A percentile compares a stretch with the other conserved stretches of the same genome.
phyloP scores from a whole-genome alignment of 2,329 filamentous ascomycete genomes.

The Exophiala mesophila region DNA sequence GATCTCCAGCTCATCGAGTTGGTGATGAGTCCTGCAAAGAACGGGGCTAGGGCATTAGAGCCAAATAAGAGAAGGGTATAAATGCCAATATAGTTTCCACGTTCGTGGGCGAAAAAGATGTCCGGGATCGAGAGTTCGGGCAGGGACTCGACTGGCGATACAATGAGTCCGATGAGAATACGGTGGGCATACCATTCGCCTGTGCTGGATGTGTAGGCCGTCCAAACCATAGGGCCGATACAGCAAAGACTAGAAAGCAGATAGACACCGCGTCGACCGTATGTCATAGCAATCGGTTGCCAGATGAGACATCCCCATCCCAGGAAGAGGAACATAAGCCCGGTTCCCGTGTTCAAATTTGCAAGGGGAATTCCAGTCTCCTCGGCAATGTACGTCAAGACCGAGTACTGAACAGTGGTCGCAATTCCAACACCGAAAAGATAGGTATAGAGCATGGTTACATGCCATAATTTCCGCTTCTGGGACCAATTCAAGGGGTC shows the following conservation, averaged over 20 bases:
- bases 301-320: conserved; percentile 42
- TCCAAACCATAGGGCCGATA: conserved; percentile 39
- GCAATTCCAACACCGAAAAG: conserved; percentile 30
- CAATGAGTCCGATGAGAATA: conserved; percentile 45
- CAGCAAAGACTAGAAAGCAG: conserved; percentile 29
- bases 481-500: conserved; percentile 37
- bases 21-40: conserved; percentile 43
- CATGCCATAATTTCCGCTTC: conserved; percentile 31
- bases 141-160: conserved; percentile 45
- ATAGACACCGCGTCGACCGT: conserved; percentile 31
- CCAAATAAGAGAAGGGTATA: conserved; percentile 15
- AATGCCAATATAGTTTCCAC: conserved; percentile 17
- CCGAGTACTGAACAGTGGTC: conserved; percentile 30
- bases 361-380: conserved; percentile 39
- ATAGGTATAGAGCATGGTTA: conserved; percentile 33
- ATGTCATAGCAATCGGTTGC: conserved; percentile 44
- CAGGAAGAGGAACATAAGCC: conserved; percentile 37
- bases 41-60: conserved; percentile 31
- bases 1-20: conserved; percentile 41
- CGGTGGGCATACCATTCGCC: conserved; percentile 47
- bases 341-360: conserved; percentile 45
- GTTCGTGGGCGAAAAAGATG: conserved; percentile 31
- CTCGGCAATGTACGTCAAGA: conserved; percentile 35
- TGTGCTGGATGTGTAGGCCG: conserved; percentile 39
- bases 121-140: conserved; percentile 45